Evolutionary conservation across 164 flowering plant genomes (phyloP).

Genomic region (Saururus chinensis): DNA sequence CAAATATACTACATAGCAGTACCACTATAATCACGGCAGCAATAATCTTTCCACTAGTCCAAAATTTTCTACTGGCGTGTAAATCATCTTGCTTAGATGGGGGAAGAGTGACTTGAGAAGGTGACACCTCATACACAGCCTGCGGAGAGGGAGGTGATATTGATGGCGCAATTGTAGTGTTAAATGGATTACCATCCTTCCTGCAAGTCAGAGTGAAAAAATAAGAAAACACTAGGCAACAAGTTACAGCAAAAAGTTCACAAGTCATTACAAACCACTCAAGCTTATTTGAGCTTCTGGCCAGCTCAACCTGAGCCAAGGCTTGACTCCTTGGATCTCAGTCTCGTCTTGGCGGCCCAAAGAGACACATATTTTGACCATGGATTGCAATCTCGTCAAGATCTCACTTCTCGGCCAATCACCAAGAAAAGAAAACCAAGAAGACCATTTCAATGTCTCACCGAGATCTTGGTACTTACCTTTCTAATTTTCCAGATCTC

Average conservation of each 20-base stretch:
- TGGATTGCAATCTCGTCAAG: no score
- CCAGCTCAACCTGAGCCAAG: no score
- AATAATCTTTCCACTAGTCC: conserved; percentile 23
- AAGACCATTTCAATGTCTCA: no score
- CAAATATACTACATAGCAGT: conserved; percentile 17
- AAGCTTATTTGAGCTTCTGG: no score
- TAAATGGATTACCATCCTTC: conserved; percentile 75
- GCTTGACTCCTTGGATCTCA: no score
- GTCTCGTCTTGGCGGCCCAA: no score
- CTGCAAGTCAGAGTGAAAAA: conserved; percentile 29
- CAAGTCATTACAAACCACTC: no score
- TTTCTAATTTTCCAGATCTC: no score
- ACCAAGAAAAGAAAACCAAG: no score
- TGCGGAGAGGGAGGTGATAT: conserved; percentile 33
- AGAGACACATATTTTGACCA: no score
- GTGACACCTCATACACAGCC: conserved; percentile 18
- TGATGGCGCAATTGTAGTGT: conserved; percentile 34
- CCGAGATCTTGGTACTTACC: no score
- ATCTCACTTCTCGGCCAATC: no score
- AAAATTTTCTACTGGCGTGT: conserved; percentile 8
- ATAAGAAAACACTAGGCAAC: neutral
- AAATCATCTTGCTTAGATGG: conserved; percentile 21
- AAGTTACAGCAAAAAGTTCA: neutral
- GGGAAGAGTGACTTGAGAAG: conserved; percentile 25
- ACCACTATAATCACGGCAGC: conserved; percentile 29